Conservation (phyloP, 1,139 yeast species). For the Blastobotrys proliferans region DNA sequence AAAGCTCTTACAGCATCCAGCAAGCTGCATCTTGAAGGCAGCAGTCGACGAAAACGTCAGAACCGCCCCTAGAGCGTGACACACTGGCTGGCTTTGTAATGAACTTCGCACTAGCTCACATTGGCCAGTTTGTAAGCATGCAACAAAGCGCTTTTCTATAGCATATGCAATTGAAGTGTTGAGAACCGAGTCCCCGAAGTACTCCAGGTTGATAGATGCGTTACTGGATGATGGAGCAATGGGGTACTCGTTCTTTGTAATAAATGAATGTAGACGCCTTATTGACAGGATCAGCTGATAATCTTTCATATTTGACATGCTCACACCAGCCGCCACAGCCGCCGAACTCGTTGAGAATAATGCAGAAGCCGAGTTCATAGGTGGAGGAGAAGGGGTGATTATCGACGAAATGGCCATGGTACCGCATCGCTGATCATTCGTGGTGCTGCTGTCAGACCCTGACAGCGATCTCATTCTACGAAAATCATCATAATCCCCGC, state of each 20-base stretch:
- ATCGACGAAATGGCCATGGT: neutral
- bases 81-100: conserved; percentile 18
- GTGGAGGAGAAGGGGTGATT: neutral
- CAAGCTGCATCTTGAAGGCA: conserved; percentile 57
- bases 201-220: conserved; percentile 39
- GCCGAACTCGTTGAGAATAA: too few relatives aligned
- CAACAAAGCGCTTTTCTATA: conserved; percentile 42
- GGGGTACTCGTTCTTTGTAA: conserved; percentile 6
- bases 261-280: conserved; percentile 14
- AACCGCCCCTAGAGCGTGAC: conserved; percentile 28
- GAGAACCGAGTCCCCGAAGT: conserved; percentile 55
- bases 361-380: too few relatives aligned
- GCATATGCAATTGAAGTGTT: conserved; percentile 55
- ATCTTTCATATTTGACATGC: conserved; percentile 3
- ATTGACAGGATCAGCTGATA: conserved; percentile 11
- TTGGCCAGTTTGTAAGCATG: too few relatives aligned
- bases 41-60: conserved; percentile 43
- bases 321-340: too few relatives aligned
- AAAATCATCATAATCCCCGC: too few relatives aligned
- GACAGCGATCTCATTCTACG: neutral
- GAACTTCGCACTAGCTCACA: neutral
- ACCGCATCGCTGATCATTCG: neutral
- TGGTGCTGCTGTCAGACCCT: neutral
- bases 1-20: conserved; percentile 71
- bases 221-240: conserved; percentile 1